Evolutionary conservation across 176 grass and related monocot genomes (phyloP).

Genomic region (Oryza glaberrima): DNA sequence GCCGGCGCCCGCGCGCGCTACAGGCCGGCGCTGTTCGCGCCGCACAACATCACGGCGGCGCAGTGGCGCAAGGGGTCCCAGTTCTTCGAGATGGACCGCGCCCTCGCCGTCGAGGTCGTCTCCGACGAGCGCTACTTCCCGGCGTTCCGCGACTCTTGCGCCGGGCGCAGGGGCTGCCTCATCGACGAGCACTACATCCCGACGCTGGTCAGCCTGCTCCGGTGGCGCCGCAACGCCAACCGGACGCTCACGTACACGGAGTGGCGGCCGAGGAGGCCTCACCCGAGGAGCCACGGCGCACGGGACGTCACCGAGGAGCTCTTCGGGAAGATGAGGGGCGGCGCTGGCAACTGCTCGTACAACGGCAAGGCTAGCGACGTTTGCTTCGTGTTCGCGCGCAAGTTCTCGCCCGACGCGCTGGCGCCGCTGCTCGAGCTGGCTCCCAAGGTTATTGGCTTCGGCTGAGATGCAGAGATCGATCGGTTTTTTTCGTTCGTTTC

Average conservation of each 20-base stretch:
- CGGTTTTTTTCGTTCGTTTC: neutral
- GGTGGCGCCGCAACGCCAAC: slow-evolving; percentile 51
- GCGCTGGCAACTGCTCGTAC: slow-evolving; percentile 52
- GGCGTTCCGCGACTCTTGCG: slow-evolving; percentile 69
- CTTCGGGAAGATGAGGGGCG: slow-evolving; percentile 54
- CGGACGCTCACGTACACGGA: slow-evolving; percentile 64
- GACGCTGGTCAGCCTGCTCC: slow-evolving; percentile 49
- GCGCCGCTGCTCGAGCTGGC: slow-evolving; percentile 53
- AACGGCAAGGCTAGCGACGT: slow-evolving; percentile 39
- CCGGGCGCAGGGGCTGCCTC: slow-evolving; percentile 28
- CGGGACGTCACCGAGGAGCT: slow-evolving; percentile 44
- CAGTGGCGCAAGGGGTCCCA: slow-evolving; percentile 81
- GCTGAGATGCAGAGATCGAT: slow-evolving; percentile 5
- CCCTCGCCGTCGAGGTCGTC: slow-evolving; percentile 46
- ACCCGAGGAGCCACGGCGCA: slow-evolving; percentile 44
- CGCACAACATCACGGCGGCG: slow-evolving; percentile 41
- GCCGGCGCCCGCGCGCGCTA: slow-evolving; percentile 56
- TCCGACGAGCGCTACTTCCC: slow-evolving; percentile 62
- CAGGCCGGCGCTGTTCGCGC: slow-evolving; percentile 33
- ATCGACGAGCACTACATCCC: slow-evolving; percentile 90
- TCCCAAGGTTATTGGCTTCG: slow-evolving; percentile 57
- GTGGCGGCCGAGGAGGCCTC: slow-evolving; percentile 40
- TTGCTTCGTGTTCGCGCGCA: slow-evolving; percentile 74
- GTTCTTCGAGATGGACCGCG: slow-evolving; percentile 76
- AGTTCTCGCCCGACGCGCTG: slow-evolving; percentile 66